Percentiles rank a stretch among this genome's conserved stretches.
Evolutionary conservation across 2,329 filamentous ascomycete genomes (phyloP).

Genomic region (Cytospora piceae): DNA sequence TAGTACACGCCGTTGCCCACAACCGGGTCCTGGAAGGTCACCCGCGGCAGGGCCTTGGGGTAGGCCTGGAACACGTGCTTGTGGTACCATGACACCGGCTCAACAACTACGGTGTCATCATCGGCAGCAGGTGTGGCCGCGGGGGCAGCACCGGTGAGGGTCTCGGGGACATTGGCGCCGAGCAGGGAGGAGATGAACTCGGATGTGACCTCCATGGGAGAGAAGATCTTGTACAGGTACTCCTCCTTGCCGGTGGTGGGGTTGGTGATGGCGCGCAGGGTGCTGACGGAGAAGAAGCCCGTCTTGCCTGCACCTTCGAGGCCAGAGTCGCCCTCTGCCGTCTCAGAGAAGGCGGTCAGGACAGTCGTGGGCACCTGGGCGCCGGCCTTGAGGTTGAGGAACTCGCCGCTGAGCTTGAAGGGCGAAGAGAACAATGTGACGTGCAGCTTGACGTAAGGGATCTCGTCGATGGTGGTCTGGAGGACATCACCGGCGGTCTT

Average conservation of each 20-base stretch:
- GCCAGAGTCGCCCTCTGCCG: slow-evolving; percentile 55
- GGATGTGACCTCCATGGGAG: slow-evolving; percentile 55
- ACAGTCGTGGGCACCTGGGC: slow-evolving; percentile 70
- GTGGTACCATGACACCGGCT: slow-evolving; percentile 73
- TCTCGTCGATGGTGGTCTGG: slow-evolving; percentile 69
- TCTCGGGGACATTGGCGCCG: slow-evolving; percentile 50
- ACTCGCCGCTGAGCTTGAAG: slow-evolving; percentile 68
- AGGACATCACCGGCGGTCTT: slow-evolving; percentile 66
- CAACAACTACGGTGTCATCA: slow-evolving; percentile 42
- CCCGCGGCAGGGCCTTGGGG: slow-evolving; percentile 79
- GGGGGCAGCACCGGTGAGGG: slow-evolving; percentile 28
- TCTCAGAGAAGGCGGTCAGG: slow-evolving; percentile 76
- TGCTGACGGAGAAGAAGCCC: slow-evolving; percentile 85
- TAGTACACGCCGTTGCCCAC: slow-evolving; percentile 71
- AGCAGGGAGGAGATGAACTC: slow-evolving; percentile 58
- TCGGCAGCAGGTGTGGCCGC: slow-evolving; percentile 31
- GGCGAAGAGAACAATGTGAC: slow-evolving; percentile 88
- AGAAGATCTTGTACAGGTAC: slow-evolving; percentile 69
- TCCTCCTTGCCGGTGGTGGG: slow-evolving; percentile 58
- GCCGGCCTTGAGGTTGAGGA: slow-evolving; percentile 69
- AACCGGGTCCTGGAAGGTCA: slow-evolving; percentile 82
- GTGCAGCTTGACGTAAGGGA: slow-evolving; percentile 86
- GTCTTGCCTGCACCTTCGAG: slow-evolving; percentile 68
- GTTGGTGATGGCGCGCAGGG: slow-evolving; percentile 67
- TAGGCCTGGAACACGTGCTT: slow-evolving; percentile 83